A percentile compares a stretch with the other conserved stretches of the same genome.
Evolutionary conservation across 176 grass and related monocot species (phyloP).

Genomic region (Sorghum bicolor): DNA sequence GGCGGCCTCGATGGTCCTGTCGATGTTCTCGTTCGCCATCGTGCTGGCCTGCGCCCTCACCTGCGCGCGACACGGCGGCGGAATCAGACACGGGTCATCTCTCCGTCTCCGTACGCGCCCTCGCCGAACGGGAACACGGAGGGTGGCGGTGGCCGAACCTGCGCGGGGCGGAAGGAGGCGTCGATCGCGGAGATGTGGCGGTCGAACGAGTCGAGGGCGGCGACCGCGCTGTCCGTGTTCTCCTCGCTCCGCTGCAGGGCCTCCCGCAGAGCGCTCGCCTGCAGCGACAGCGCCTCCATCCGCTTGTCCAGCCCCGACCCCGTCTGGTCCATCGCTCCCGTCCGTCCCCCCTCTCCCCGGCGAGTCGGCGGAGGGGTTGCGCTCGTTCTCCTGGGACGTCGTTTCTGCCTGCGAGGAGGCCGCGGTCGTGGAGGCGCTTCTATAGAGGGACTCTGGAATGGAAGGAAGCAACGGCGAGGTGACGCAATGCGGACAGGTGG

Average conservation of each 20-base stretch:
- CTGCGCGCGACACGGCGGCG: slow-evolving; percentile 36
- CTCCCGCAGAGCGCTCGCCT: slow-evolving; percentile 48
- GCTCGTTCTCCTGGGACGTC: background rate
- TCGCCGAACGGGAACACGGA: background rate
- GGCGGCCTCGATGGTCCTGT: slow-evolving; percentile 59
- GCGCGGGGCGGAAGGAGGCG: slow-evolving; percentile 57
- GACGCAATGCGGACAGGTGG: background rate
- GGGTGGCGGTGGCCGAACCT: slow-evolving; percentile 26
- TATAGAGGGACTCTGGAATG: background rate
- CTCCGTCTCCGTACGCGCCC: background rate
- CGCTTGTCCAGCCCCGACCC: slow-evolving; percentile 17
- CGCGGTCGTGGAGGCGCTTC: background rate
- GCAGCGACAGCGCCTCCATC: slow-evolving; percentile 35
- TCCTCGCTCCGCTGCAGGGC: slow-evolving; percentile 51
- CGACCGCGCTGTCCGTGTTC: slow-evolving; percentile 49
- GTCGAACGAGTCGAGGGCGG: slow-evolving; percentile 62
- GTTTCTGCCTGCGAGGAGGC: background rate
- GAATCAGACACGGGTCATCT: background rate
- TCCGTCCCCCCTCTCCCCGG: background rate
- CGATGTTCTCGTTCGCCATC: slow-evolving; percentile 74
- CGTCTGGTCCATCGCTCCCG: slow-evolving; percentile 22
- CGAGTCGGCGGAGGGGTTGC: background rate
- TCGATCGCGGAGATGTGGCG: slow-evolving; percentile 69
- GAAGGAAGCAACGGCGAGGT: background rate
- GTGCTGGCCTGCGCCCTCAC: slow-evolving; percentile 54